A percentile compares a stretch with the other conserved stretches of the same genome.
Conservation (phyloP, 495 filamentous ascomycete genomes). For the Neurospora terricola region DNA sequence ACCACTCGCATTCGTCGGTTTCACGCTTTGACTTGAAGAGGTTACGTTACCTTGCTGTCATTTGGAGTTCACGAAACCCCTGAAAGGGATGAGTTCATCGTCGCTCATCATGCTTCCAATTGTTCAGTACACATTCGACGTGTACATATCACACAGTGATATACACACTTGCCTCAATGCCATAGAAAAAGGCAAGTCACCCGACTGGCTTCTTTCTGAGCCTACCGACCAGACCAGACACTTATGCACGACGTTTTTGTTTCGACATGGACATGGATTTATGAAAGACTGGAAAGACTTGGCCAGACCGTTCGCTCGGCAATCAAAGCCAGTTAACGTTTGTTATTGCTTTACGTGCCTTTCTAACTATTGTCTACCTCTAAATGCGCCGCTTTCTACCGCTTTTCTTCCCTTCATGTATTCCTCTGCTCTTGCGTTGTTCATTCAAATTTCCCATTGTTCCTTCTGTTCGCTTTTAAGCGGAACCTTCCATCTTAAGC, state of each 20-base stretch:
- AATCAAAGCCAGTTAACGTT: background rate
- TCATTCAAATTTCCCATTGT: background rate
- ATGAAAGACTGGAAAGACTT: background rate
- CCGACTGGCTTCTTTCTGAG: background rate
- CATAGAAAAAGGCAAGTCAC: background rate
- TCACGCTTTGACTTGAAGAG: background rate
- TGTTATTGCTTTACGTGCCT: background rate
- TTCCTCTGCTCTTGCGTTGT: background rate
- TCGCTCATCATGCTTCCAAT: background rate
- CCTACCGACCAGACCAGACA: background rate
- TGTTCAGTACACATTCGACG: background rate
- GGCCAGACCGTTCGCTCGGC: background rate
- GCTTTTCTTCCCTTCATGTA: background rate
- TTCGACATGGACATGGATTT: background rate
- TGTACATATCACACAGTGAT: background rate
- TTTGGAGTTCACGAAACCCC: background rate
- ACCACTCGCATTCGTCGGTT: background rate
- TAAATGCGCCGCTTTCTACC: background rate
- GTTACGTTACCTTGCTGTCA: background rate
- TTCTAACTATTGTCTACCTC: background rate
- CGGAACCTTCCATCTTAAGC: background rate
- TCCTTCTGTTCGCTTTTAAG: background rate
- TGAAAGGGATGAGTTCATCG: background rate
- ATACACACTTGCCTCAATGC: background rate
- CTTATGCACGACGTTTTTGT: background rate